These are phyloP conservation scores for Laetiporus sulphureus DNA, from an alignment of 1,284 basidiomycete genomes.

Conservation along the genomic window DNA sequence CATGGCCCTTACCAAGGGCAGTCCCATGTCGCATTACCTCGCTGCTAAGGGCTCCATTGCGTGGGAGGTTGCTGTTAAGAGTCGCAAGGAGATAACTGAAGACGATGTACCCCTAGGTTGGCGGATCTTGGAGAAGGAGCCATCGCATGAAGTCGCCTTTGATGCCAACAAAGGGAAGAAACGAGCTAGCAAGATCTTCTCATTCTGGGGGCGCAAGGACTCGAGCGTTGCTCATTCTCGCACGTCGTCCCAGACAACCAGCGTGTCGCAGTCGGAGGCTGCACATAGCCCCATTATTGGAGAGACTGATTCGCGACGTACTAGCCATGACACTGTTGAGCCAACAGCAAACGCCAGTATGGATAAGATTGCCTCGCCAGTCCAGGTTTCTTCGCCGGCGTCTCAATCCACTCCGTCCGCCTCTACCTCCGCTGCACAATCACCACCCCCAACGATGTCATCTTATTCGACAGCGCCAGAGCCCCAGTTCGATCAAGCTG, in stretches of 20 bases:
- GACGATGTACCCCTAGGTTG: slow-evolving; percentile 60
- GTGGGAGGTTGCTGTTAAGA: slow-evolving; percentile 65
- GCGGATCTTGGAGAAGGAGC: slow-evolving; percentile 47
- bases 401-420: slow-evolving; percentile 2
- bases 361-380: slow-evolving; percentile 4
- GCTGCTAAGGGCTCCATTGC: slow-evolving; percentile 63
- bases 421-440: neutral
- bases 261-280: slow-evolving; percentile 7
- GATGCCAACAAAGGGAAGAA: slow-evolving; percentile 41
- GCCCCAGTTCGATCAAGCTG: slow-evolving; percentile 13
- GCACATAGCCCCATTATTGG: no score
- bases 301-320: slow-evolving; percentile 11
- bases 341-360: slow-evolving; percentile 7
- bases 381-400: slow-evolving; percentile 6
- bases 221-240: slow-evolving; percentile 17
- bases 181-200: slow-evolving; percentile 48
- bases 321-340: slow-evolving; percentile 18
- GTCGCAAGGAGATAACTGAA: slow-evolving; percentile 37
- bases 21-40: slow-evolving; percentile 60
- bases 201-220: slow-evolving; percentile 55
- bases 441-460: slow-evolving; percentile 7
- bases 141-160: slow-evolving; percentile 14
- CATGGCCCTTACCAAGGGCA: slow-evolving; percentile 40
- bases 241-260: slow-evolving; percentile 7
- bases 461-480: slow-evolving; percentile 21